Evolutionary conservation across 169 alveolate species (phyloP).

Genomic region (Cryptosporidium muris): DNA sequence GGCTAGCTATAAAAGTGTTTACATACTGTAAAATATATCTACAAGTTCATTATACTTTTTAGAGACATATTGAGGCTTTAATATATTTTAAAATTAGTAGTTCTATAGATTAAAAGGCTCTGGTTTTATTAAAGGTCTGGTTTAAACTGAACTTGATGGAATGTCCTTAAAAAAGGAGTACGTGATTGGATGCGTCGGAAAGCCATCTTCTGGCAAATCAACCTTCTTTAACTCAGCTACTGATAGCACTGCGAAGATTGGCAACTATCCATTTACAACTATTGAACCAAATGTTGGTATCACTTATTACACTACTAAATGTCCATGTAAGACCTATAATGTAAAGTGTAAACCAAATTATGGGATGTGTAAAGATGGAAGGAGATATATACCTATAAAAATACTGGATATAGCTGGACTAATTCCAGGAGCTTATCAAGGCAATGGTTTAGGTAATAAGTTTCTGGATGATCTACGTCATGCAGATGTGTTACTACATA

Average conservation of each 20-base stretch:
- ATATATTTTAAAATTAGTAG: no score
- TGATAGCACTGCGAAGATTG: slow-evolving; percentile 77
- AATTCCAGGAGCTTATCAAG: slow-evolving; percentile 77
- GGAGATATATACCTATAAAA: slow-evolving; percentile 74
- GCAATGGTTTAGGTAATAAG: slow-evolving; percentile 78
- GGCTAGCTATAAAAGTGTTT: no score
- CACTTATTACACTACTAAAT: slow-evolving; percentile 71
- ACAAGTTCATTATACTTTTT: no score
- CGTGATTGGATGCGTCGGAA: slow-evolving; percentile 80
- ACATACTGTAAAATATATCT: no score
- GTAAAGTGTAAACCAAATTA: slow-evolving; percentile 74
- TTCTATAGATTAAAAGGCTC: no score
- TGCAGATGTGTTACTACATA: slow-evolving; percentile 76
- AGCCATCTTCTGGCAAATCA: slow-evolving; percentile 80
- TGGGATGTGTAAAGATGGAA: slow-evolving; percentile 74
- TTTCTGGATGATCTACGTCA: slow-evolving; percentile 76
- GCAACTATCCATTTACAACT: slow-evolving; percentile 79
- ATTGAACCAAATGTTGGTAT: slow-evolving; percentile 78
- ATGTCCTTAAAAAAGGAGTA: slow-evolving; percentile 67
- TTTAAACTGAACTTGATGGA: no score
- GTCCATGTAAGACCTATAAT: slow-evolving; percentile 75
- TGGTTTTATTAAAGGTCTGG: no score
- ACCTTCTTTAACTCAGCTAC: slow-evolving; percentile 78
- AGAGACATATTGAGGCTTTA: no score
- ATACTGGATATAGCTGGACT: slow-evolving; percentile 77